Base-by-base conservation (phyloP, 2,329 filamentous ascomycete species). In the Beauveria brongniartii region DNA sequence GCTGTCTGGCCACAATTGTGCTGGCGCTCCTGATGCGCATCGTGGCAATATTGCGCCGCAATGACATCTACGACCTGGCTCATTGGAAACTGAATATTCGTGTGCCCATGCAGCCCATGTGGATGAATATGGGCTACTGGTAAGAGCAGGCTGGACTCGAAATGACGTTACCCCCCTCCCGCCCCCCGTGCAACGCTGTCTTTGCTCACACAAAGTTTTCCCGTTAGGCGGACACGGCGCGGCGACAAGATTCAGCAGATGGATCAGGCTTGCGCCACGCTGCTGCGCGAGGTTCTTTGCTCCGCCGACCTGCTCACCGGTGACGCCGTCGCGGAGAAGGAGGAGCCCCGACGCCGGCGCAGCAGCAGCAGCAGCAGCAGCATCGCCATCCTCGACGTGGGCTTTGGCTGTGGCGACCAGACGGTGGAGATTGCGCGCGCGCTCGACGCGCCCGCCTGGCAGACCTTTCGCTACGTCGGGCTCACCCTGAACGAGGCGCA, bases 51-150 rank as follows among this genome's bases (percentile, higher is more conserved):
- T 59, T 74, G 41, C 68, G 68, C 5, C 68, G 68, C 5, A 67
- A 59, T 53, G 68, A 66, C 51, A 63, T 70, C 14, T 84, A 84
- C 64, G 77, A 78, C 1, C 70, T 84, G 7, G 78, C 81, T 20
- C 82, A 85, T 73, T 83, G 80, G 64, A 77, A 81, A 63, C 75
- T 85, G 54, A 83, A 85, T 65, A 64, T 82, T 24, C 70, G 74
- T 20, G 67, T 80, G 1, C 77, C 78, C 1, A 71, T 77, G 2
- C 66, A 69, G 5, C 76, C 75, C n/a, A 82, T 84, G 81, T 86
- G 83, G 82, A 85, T 85, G 81, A 85, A 85, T 61, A 78, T 85
- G 71, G 83, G 82, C 0, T 85, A 81, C 63, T 86, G 82, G 83
- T 78, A 77, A 67, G 78, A 73, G 1, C n/a, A 8, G 0, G 3